Evolutionary conservation across 768 basidiomycete species (phyloP).

Genomic region (Daedalea quercina): DNA sequence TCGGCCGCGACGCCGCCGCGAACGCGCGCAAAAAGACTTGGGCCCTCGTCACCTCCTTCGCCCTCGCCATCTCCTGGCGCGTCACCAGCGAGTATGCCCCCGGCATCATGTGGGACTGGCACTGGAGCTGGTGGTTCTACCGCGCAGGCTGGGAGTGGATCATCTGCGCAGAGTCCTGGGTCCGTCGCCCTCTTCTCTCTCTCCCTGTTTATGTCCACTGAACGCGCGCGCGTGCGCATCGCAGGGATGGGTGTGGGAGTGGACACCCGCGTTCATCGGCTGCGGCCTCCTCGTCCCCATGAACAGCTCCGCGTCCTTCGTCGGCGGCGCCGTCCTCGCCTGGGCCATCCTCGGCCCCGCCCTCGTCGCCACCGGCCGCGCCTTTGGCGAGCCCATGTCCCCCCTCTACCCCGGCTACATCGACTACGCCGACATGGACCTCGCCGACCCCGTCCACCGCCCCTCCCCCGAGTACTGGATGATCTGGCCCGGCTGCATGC

Average conservation of each 20-base stretch:
- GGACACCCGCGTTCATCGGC: conserved; percentile 19
- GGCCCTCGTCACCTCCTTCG: conserved; percentile 12
- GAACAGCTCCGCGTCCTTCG: conserved; percentile 15
- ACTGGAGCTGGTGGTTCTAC: conserved; percentile 19
- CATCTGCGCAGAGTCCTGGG: conserved; percentile 16
- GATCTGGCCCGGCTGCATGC: conserved; percentile 18
- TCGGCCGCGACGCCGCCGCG: conserved; percentile 13
- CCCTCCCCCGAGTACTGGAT: conserved; percentile 20
- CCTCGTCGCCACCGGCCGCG: conserved; percentile 12
- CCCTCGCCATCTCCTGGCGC: conserved; percentile 11
- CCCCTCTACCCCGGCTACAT: conserved; percentile 14
- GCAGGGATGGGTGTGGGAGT: conserved; percentile 17
- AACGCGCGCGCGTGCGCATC: not conserved
- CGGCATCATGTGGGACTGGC: conserved; percentile 19
- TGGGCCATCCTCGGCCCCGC: conserved; percentile 19
- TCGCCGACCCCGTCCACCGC: conserved; percentile 14
- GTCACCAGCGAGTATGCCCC: conserved; percentile 17
- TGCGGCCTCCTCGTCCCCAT: conserved; percentile 14
- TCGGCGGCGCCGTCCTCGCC: conserved; percentile 13
- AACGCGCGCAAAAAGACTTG: conserved; percentile 18
- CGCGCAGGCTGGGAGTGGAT: conserved; percentile 17
- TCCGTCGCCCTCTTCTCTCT: not conserved
- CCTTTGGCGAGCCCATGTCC: conserved; percentile 10
- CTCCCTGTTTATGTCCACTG: not conserved
- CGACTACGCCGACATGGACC: conserved; percentile 16